Conservation (phyloP, 805 yeast genomes). For the Hanseniaspora occidentalis region DNA sequence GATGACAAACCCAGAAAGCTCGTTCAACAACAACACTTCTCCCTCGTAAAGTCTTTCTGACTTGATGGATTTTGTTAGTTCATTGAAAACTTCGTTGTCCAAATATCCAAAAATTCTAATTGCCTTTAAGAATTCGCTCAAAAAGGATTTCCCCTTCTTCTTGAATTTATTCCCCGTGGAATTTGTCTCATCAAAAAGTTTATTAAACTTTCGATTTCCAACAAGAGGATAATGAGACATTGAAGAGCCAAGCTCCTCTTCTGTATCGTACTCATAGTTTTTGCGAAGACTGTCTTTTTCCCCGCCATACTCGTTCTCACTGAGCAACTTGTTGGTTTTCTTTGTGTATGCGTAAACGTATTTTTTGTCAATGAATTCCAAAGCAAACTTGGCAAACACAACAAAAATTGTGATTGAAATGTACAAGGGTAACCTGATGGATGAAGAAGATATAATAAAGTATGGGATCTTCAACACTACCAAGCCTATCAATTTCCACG, state of each 20-base stretch:
- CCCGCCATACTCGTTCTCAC: not conserved
- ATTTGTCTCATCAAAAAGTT: not conserved
- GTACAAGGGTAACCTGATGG: not conserved
- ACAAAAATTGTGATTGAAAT: not conserved
- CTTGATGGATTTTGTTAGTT: conserved; percentile 80
- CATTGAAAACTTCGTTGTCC: conserved; percentile 84
- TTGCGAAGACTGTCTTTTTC: too few relatives aligned
- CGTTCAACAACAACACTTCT: conserved; percentile 63
- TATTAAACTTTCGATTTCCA: not conserved
- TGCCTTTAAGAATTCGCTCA: conserved; percentile 83
- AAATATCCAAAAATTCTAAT: conserved; percentile 89
- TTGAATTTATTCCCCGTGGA: not conserved
- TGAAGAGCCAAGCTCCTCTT: too few relatives aligned
- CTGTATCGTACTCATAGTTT: too few relatives aligned
- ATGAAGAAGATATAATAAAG: not conserved
- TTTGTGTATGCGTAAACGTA: not conserved
- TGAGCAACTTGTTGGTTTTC: not conserved
- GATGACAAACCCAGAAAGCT: conserved; percentile 73
- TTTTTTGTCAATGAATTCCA: not conserved
- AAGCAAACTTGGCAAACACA: not conserved
- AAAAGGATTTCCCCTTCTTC: conserved; percentile 44
- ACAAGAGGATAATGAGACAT: too few relatives aligned
- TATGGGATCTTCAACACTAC: not conserved
- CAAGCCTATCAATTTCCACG: not conserved
- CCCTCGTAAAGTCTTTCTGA: conserved; percentile 72